phyloP scores from a whole-genome alignment of 1,284 basidiomycete genomes.

The Apiotrichum brassicae region DNA sequence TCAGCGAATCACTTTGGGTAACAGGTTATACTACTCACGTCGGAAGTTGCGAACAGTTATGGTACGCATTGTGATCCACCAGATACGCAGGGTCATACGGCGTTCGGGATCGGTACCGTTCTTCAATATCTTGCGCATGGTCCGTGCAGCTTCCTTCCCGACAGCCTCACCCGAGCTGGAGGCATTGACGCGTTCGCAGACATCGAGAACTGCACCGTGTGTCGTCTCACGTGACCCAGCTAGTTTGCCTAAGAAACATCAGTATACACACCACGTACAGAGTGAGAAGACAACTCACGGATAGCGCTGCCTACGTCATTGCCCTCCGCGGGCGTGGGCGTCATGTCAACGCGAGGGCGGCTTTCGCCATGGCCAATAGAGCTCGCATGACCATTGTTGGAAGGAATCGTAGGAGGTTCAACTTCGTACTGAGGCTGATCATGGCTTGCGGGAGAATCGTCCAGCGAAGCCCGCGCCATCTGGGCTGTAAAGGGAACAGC shows the following conservation, averaged over 20 bases:
- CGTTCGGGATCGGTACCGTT: slow-evolving; percentile 36
- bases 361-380: slow-evolving; percentile 10
- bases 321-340: slow-evolving; percentile 4
- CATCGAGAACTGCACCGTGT: slow-evolving; percentile 31
- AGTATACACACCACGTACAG: not conserved
- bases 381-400: no score
- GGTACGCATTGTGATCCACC: slow-evolving; percentile 43
- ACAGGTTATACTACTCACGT: slow-evolving; percentile 27
- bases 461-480: not conserved
- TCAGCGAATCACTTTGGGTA: not conserved
- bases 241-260: slow-evolving; percentile 21
- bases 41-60: slow-evolving; percentile 30
- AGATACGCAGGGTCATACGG: slow-evolving; percentile 39
- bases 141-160: slow-evolving; percentile 40
- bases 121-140: slow-evolving; percentile 44
- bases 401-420: slow-evolving; percentile 14
- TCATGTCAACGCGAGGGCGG: slow-evolving; percentile 5
- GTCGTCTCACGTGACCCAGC: slow-evolving; percentile 30
- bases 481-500: not conserved
- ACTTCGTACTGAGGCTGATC: slow-evolving; percentile 15
- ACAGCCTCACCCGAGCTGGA: slow-evolving; percentile 35
- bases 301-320: slow-evolving; percentile 34
- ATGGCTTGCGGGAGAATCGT: slow-evolving; percentile 11
- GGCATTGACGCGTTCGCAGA: slow-evolving; percentile 43
- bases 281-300: slow-evolving; percentile 20